Evolutionary conservation across 169 alveolate genomes (phyloP).

Genomic region (Cryptosporidium canis): DNA sequence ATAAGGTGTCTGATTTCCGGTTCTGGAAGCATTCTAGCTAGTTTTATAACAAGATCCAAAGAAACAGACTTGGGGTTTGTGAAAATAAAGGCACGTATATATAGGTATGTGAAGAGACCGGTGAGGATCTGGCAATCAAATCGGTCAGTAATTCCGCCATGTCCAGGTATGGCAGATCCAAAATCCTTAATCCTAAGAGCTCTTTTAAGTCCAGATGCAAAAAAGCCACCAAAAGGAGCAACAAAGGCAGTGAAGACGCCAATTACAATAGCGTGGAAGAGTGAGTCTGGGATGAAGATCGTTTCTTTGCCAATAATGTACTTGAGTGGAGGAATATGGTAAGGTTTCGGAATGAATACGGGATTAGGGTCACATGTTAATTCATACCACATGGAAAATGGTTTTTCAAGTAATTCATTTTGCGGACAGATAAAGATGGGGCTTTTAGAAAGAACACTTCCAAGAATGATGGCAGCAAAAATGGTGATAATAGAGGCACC

Average conservation of each 20-base stretch:
- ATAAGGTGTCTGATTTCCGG: conserved; percentile 55
- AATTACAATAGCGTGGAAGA: conserved; percentile 91
- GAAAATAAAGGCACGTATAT: conserved; percentile 74
- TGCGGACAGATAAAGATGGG: conserved; percentile 90
- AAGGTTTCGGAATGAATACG: conserved; percentile 51
- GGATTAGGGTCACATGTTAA: conserved; percentile 76
- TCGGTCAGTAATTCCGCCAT: conserved; percentile 99
- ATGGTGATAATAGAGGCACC: conserved; percentile 91
- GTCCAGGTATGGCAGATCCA: conserved; percentile 99
- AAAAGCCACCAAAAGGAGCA: conserved; percentile 99
- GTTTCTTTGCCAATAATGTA: conserved; percentile 21
- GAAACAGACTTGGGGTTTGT: conserved; percentile 68
- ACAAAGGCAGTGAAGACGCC: conserved; percentile 95
- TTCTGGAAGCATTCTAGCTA: conserved; percentile 63
- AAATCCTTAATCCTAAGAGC: conserved; percentile 97
- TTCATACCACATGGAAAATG: conserved; percentile 85
- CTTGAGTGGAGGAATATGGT: conserved; percentile 73
- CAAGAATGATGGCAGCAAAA: conserved; percentile 73
- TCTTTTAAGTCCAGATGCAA: conserved; percentile 99
- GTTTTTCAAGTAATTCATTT: conserved; percentile 76
- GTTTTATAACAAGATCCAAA: conserved; percentile 32
- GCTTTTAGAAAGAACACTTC: conserved; percentile 78
- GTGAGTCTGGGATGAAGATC: conserved; percentile 78
- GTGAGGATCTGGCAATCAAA: conserved; percentile 96
- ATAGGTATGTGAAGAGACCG: conserved; percentile 87